phyloP scores from a whole-genome alignment of 768 basidiomycete species.

The Trichaptum fuscoviolaceum region DNA sequence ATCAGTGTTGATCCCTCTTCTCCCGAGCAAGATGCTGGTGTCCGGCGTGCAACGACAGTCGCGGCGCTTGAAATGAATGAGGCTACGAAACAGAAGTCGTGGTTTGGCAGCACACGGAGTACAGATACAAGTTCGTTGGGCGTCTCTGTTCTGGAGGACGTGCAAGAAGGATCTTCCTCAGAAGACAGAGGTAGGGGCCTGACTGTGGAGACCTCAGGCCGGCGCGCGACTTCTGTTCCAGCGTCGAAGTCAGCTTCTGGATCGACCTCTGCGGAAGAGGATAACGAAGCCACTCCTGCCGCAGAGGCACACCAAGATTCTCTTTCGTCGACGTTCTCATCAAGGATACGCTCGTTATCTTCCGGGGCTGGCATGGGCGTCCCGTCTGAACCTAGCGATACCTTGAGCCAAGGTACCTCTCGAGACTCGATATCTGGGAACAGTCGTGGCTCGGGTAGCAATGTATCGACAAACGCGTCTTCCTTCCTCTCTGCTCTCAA shows the following conservation, averaged over 20 bases:
- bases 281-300: neutral
- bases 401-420: neutral
- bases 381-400: neutral
- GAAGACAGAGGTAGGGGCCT: neutral
- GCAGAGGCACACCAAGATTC: neutral
- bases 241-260: neutral
- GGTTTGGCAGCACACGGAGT: neutral
- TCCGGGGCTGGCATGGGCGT: neutral
- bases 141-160: neutral
- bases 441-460: conserved; percentile 1
- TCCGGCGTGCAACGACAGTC: neutral
- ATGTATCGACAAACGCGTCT: conserved; percentile 19
- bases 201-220: neutral
- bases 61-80: neutral
- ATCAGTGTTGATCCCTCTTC: neutral
- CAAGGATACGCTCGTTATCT: neutral
- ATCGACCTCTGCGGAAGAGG: neutral
- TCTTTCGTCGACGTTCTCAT: neutral
- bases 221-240: neutral
- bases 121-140: neutral
- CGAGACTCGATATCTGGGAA: neutral
- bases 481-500: conserved; percentile 77
- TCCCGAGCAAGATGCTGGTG: neutral
- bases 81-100: neutral
- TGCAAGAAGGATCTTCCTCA: neutral